Evolutionary conservation across 2,329 filamentous ascomycete genomes (phyloP).

Genomic region (Botryotinia globosa): DNA sequence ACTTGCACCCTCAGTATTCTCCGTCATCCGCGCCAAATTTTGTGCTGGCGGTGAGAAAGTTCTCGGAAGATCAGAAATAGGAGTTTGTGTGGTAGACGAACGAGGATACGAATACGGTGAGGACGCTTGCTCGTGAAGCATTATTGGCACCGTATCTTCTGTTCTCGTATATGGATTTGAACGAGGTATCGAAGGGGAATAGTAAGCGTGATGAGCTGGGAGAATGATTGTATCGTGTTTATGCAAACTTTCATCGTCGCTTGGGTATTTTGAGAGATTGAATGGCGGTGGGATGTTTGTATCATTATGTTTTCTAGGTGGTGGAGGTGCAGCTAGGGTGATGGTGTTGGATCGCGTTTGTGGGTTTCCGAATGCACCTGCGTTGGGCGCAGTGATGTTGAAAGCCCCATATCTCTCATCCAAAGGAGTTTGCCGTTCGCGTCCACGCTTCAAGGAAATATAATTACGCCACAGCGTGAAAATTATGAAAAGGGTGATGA

Average conservation of each 20-base stretch:
- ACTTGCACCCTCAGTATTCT: neutral
- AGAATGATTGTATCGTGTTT: neutral
- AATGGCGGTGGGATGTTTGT: neutral
- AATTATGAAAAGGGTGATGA: slow-evolving; percentile 19
- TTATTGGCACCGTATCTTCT: neutral
- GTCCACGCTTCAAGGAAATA: neutral
- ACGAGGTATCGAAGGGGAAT: neutral
- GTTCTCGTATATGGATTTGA: neutral
- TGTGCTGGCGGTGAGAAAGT: neutral
- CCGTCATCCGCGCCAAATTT: neutral
- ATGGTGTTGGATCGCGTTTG: neutral
- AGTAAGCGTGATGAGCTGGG: slow-evolving; percentile 10
- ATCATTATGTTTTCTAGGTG: neutral
- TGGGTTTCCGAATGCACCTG: slow-evolving; percentile 9
- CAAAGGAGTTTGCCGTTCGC: neutral
- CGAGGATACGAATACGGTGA: neutral
- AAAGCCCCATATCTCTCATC: slow-evolving; percentile 12
- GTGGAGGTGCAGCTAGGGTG: neutral
- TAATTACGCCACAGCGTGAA: neutral
- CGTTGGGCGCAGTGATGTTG: slow-evolving; percentile 18
- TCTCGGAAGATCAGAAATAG: neutral
- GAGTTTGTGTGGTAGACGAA: neutral
- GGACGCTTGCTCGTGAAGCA: neutral
- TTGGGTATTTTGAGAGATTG: slow-evolving; percentile 6
- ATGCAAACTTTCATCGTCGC: slow-evolving; percentile 6